Evolutionary conservation across 1,284 basidiomycete species (phyloP), one percentile per base, ranked within the genome.

Genomic region (Marasmius tenuissimus): DNA sequence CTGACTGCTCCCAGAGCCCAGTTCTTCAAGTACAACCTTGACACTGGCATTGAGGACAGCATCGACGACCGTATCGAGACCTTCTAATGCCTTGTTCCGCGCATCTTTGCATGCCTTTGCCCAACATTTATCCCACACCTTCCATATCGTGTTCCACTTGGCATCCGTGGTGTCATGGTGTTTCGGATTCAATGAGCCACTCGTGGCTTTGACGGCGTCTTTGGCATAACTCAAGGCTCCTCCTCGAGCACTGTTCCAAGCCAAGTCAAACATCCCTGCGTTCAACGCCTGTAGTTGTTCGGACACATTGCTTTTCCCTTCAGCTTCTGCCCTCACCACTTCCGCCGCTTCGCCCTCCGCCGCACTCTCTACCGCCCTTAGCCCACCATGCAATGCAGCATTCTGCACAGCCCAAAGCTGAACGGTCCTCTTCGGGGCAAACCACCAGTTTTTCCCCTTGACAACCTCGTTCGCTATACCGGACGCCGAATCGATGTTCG

Each of bases 331-430:
- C 45, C 50, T n/a, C 10, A 52, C n/a, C 10, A 52, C n/a, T 34
- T 2, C n/a, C 22, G 4, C 27, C 2, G 20, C 33, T 7, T 58
- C 10, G 40, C 4, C 12, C 12, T 37, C 8, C 11, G 47, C 57
- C 6, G 7, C n/a, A 14, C 9, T 18, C 34, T 18, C 38, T 27
- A 35, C 45, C 33, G 12, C 2, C 16, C n/a, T 2, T 9, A 58
- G 20, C 11, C 57, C 57, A 34, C 57, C 57, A 38, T 58, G 45
- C 27, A 50, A 8, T 5, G 45, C 27, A 4, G 57, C 57, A 18
- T 27, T 50, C 45, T 34, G 35, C n/a, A 58, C 57, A 14, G 57
- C 57, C n/a, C 16, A 39, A 50, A 58, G 35, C 37, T 58, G 57
- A 16, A 9, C 33, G 10, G 47, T 14, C 22, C 57, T 49, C 20